phyloP scores from a whole-genome alignment of 768 basidiomycete species.

The Trichaptum fuscoviolaceum region DNA sequence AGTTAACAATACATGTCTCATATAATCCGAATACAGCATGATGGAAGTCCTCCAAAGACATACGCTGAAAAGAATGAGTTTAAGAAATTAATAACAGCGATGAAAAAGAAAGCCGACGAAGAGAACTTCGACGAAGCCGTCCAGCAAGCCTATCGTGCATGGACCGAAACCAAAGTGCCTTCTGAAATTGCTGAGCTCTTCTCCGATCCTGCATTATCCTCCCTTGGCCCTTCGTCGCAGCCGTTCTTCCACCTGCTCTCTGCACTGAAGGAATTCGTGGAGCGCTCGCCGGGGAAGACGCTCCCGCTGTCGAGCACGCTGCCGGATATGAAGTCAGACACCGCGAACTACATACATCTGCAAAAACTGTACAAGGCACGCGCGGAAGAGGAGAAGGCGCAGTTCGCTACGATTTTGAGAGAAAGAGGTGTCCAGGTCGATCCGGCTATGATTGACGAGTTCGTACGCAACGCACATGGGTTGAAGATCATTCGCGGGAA shows the following conservation, averaged over 20 bases:
- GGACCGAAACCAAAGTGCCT: slow-evolving; percentile 66
- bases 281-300: slow-evolving; percentile 47
- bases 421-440: slow-evolving; percentile 35
- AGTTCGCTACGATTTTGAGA: slow-evolving; percentile 40
- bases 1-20: neutral
- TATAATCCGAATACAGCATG: slow-evolving; percentile 45
- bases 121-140: slow-evolving; percentile 98
- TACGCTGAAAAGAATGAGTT: slow-evolving; percentile 70
- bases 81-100: slow-evolving; percentile 56
- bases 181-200: slow-evolving; percentile 62
- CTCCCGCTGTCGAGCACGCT: slow-evolving; percentile 83
- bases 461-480: slow-evolving; percentile 78
- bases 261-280: slow-evolving; percentile 62
- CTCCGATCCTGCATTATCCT: slow-evolving; percentile 47
- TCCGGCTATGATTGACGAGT: slow-evolving; percentile 55
- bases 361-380: slow-evolving; percentile 81
- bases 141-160: slow-evolving; percentile 79
- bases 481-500: slow-evolving; percentile 61
- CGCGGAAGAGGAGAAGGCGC: slow-evolving; percentile 62
- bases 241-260: slow-evolving; percentile 78
- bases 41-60: slow-evolving; percentile 49
- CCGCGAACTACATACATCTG: slow-evolving; percentile 73
- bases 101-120: slow-evolving; percentile 77
- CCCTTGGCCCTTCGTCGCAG: slow-evolving; percentile 40
- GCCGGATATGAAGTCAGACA: slow-evolving; percentile 96